phyloP scores from a whole-genome alignment of 192 early-diverging fungal species.

The Coemansia aciculifera region DNA sequence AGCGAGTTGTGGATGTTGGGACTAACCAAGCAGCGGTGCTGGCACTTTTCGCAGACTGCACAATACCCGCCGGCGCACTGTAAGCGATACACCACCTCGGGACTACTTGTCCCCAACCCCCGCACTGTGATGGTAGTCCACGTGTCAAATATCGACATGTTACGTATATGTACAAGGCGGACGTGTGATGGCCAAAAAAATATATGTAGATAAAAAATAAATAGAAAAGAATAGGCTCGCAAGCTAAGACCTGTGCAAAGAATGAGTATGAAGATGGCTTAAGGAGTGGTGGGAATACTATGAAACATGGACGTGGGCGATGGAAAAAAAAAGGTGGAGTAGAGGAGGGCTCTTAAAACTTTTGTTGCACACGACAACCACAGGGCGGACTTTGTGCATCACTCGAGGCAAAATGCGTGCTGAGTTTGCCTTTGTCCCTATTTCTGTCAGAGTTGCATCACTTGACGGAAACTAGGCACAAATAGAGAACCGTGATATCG shows the following conservation, averaged over 20 bases:
- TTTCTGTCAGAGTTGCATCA: slow-evolving; percentile 8
- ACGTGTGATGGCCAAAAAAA: background rate
- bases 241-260: background rate
- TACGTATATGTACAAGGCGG: slow-evolving; percentile 1
- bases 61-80: slow-evolving; percentile 34
- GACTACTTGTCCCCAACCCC: slow-evolving; percentile 8
- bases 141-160: slow-evolving; percentile 14
- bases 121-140: slow-evolving; percentile 23
- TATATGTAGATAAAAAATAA: background rate
- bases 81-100: slow-evolving; percentile 23
- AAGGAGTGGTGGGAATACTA: background rate
- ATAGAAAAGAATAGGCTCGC: background rate
- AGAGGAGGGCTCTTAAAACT: background rate
- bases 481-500: background rate
- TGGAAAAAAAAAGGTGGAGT: background rate
- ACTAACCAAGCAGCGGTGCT: slow-evolving; percentile 39
- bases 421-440: background rate
- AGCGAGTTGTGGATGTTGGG: slow-evolving; percentile 37
- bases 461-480: background rate
- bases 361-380: background rate
- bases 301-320: background rate
- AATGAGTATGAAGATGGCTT: background rate
- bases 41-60: slow-evolving; percentile 33
- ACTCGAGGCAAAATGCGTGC: background rate
- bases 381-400: background rate